Percentiles rank a stretch among this genome's conserved stretches.
Conservation (phyloP, 129 eudicot species). For the Smallanthus sonchifolius region DNA sequence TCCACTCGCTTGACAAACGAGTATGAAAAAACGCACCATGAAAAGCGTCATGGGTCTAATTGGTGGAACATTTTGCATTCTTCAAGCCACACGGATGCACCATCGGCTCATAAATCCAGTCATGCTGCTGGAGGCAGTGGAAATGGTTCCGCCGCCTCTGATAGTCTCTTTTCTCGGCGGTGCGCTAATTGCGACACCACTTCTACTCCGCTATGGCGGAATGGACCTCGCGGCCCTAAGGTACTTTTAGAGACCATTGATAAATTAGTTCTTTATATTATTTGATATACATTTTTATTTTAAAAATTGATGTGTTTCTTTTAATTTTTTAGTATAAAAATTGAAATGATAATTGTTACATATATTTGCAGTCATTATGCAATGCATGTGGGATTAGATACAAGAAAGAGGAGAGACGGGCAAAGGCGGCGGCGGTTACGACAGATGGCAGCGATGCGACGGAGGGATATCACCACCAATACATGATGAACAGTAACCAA, state of each 20-base stretch:
- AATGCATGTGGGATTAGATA: constrained; percentile 96
- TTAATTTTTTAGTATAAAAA: too few species aligned
- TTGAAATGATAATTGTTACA: not conserved
- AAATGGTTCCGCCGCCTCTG: constrained; percentile 29
- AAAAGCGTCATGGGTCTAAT: constrained; percentile 42
- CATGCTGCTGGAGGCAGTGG: constrained; percentile 19
- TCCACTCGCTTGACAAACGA: constrained; percentile 49
- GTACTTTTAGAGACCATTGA: constrained; percentile 16
- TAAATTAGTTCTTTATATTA: not conserved
- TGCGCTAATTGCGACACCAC: constrained; percentile 99
- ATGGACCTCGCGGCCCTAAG: constrained; percentile 99
- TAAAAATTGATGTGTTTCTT: not conserved
- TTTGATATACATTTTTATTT: too few species aligned
- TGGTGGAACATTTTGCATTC: constrained; percentile 79
- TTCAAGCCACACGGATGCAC: constrained; percentile 22
- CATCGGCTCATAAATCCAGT: constrained; percentile 30
- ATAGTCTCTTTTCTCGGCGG: constrained; percentile 70
- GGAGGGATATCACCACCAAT: constrained; percentile 46
- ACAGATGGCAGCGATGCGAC: constrained; percentile 28
- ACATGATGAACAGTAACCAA: constrained; percentile 38
- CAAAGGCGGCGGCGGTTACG: constrained; percentile 39
- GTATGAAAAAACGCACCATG: constrained; percentile 15
- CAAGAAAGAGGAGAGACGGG: constrained; percentile 97
- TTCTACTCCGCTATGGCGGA: constrained; percentile 98
- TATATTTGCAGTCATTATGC: constrained; percentile 83